Evolutionary conservation across 1,139 yeast species (phyloP), one percentile per base, ranked within the genome.

Genomic region (Diutina sp.): DNA sequence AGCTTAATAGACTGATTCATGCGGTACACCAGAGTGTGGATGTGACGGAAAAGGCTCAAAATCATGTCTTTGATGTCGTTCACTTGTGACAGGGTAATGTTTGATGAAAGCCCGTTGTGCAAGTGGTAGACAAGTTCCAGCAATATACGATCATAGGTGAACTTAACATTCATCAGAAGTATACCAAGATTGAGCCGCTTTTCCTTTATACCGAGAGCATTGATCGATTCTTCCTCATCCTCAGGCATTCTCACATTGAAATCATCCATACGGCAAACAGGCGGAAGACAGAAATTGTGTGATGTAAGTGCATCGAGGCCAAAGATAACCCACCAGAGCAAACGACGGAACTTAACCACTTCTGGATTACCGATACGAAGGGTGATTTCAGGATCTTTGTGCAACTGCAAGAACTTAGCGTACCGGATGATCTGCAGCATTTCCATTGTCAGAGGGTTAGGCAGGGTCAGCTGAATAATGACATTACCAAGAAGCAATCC

Each of bases 241-340:
- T 73, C 75, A 0, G 85, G 84, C 65, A 81, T 66, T 25, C 76
- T 67, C 0, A 84, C 84, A 61, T 83, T 84, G 65, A 80, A 81
- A 61, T 82, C 85, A 54, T 76, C 79, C 57, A 72, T 68, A 60
- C 73, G 72, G 58, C 84, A 79, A 41, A 80, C 74, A 1, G 88
- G 87, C 0, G 84, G 78, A 46, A 82, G 67, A 63, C 83, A 78
- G 56, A 80, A 77, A 60, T 82, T 82, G 60, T 81, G 78, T 32
- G 85, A 77, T 3, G 84, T 78, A 57, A 81, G 69, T 3, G 82
- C 78, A 64, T 83, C 88, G 57, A 83, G 68, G 18, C 82, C 81
- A 61, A 82, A 82, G 6, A 83, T 80, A 46, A 81, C 82, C 86
- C 87, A 83, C 87, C 87, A 83, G 18, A 83, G 65, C 57, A 81